Evolutionary conservation across 805 yeast species (phyloP).

Genomic region (Lipomyces anomalus): DNA sequence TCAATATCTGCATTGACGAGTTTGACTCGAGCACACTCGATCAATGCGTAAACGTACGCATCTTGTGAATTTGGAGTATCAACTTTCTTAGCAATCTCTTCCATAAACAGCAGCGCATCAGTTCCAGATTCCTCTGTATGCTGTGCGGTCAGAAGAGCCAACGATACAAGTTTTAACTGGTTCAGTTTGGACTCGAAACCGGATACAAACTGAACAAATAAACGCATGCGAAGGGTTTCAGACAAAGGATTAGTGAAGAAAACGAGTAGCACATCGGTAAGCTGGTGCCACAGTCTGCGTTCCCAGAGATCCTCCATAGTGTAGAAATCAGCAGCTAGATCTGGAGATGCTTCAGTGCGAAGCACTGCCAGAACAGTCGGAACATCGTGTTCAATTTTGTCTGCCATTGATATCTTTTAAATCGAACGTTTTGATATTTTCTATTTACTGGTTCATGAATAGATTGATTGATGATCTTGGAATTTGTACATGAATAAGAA

Average conservation of each 20-base stretch:
- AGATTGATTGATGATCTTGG: too few species aligned
- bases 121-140: slow-evolving; percentile 37
- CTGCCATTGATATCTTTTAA: slow-evolving; percentile 11
- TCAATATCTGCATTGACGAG: slow-evolving; percentile 50
- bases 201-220: slow-evolving; percentile 66
- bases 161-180: slow-evolving; percentile 70
- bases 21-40: slow-evolving; percentile 71
- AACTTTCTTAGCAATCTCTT: slow-evolving; percentile 42
- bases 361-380: slow-evolving; percentile 51
- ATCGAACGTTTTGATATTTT: not conserved
- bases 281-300: slow-evolving; percentile 84
- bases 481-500: too few species aligned
- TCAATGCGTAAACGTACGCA: slow-evolving; percentile 53
- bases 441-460: not conserved
- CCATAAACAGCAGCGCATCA: slow-evolving; percentile 50
- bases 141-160: slow-evolving; percentile 53
- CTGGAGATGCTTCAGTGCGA: slow-evolving; percentile 61
- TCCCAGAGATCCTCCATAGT: slow-evolving; percentile 80
- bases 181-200: slow-evolving; percentile 67
- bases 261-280: slow-evolving; percentile 59
- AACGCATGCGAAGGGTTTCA: slow-evolving; percentile 51
- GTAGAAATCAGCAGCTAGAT: slow-evolving; percentile 55
- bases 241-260: slow-evolving; percentile 56
- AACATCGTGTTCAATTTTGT: slow-evolving; percentile 34
- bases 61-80: slow-evolving; percentile 40